phyloP scores from a whole-genome alignment of 352 stramenopile genomes.

The Thalassiosira ordinaria region DNA sequence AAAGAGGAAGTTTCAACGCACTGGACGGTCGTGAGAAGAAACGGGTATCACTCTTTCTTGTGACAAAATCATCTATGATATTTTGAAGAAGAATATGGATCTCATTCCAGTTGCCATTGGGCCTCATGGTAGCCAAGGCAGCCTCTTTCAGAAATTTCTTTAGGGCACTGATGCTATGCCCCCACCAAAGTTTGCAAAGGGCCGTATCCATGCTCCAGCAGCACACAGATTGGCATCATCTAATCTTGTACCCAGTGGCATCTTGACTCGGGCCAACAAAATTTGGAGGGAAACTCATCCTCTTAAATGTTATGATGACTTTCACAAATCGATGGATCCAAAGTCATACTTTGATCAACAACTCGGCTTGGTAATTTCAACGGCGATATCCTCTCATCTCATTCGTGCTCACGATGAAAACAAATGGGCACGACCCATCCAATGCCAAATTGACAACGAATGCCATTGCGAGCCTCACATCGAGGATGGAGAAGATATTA shows the following conservation, averaged over 20 bases:
- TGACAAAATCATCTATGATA: slow-evolving; percentile 2
- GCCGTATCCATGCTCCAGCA: not conserved
- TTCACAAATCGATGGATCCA: not conserved
- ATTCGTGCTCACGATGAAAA: not conserved
- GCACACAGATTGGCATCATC: not conserved
- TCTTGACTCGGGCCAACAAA: not conserved
- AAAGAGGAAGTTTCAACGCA: not conserved
- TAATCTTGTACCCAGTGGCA: too few species aligned
- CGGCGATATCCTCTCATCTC: not conserved
- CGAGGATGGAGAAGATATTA: too few species aligned
- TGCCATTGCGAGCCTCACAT: not conserved
- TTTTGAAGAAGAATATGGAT: not conserved
- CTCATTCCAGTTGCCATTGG: not conserved
- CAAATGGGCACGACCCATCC: not conserved
- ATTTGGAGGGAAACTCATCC: too few species aligned
- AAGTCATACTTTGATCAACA: not conserved
- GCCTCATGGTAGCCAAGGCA: not conserved
- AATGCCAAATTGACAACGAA: not conserved
- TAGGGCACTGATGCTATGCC: not conserved
- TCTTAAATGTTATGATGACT: not conserved
- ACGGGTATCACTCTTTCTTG: not conserved
- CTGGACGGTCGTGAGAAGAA: not conserved
- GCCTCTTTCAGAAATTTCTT: not conserved
- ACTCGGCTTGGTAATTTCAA: not conserved
- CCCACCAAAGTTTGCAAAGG: not conserved